Evolutionary conservation across 2,329 filamentous ascomycete genomes (phyloP).

Genomic region (Hortaea sp.): DNA sequence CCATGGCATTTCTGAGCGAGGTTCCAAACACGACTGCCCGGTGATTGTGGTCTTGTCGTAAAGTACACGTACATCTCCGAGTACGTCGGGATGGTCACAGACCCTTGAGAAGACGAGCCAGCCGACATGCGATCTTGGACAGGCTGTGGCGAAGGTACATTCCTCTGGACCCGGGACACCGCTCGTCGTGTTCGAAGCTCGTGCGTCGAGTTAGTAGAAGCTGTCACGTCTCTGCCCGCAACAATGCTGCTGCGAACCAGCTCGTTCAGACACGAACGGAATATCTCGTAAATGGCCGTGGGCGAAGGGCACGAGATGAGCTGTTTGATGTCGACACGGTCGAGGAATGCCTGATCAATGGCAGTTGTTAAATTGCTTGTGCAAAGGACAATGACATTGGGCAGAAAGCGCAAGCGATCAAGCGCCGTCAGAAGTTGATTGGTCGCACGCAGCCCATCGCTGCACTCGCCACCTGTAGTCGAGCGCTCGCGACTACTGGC

Average conservation of each 20-base stretch:
- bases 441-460: constrained; percentile 38
- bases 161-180: neutral
- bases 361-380: constrained; percentile 40
- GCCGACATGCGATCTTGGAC: neutral
- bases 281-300: constrained; percentile 38
- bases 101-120: constrained; percentile 1
- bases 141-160: no score
- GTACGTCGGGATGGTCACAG: constrained; percentile 18
- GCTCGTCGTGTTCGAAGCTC: neutral
- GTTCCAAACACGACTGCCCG: constrained; percentile 21
- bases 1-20: constrained; percentile 27
- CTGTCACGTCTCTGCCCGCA: neutral
- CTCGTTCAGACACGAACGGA: constrained; percentile 38
- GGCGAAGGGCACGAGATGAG: constrained; percentile 31
- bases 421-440: constrained; percentile 41
- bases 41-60: constrained; percentile 12
- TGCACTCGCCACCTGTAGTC: constrained; percentile 31
- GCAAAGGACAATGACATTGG: constrained; percentile 40
- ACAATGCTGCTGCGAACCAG: constrained; percentile 31
- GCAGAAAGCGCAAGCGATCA: constrained; percentile 32
- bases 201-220: neutral
- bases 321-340: constrained; percentile 40
- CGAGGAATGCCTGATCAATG: constrained; percentile 40
- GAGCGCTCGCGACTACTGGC: constrained; percentile 35
- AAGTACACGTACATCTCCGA: constrained; percentile 20